A percentile compares a stretch with the other conserved stretches of the same genome.
Evolutionary conservation across 768 basidiomycete genomes (phyloP).

Genomic region (Pleurotus platypus): DNA sequence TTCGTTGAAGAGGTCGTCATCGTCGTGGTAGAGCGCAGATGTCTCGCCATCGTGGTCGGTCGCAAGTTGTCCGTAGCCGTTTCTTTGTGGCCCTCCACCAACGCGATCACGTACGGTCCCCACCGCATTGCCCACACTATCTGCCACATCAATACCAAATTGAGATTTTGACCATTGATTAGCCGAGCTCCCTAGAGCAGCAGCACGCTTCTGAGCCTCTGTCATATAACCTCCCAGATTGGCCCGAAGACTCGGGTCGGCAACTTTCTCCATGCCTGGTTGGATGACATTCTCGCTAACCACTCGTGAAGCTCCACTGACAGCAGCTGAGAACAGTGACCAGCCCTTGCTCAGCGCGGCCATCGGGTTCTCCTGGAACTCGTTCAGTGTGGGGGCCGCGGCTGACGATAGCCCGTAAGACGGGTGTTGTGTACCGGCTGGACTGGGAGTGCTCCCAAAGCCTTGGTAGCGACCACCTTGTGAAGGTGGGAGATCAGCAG

Average conservation of each 20-base stretch:
- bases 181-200: slow-evolving; percentile 55
- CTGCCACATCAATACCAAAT: slow-evolving; percentile 84
- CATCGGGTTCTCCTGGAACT: slow-evolving; percentile 84
- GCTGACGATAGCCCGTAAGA: slow-evolving; percentile 74
- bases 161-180: slow-evolving; percentile 77
- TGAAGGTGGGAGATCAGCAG: slow-evolving; percentile 80
- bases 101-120: slow-evolving; percentile 58
- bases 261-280: slow-evolving; percentile 78
- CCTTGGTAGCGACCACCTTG: slow-evolving; percentile 94
- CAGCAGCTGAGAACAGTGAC: slow-evolving; percentile 89
- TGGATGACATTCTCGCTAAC: slow-evolving; percentile 89
- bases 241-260: slow-evolving; percentile 77
- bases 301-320: slow-evolving; percentile 72
- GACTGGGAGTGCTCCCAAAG: slow-evolving; percentile 81
- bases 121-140: slow-evolving; percentile 68
- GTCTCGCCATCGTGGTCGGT: slow-evolving; percentile 48
- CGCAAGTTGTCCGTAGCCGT: slow-evolving; percentile 47
- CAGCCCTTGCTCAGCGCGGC: slow-evolving; percentile 90
- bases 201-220: slow-evolving; percentile 65
- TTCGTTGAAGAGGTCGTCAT: slow-evolving; percentile 63
- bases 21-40: slow-evolving; percentile 61
- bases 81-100: slow-evolving; percentile 49
- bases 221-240: slow-evolving; percentile 70
- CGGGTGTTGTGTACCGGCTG: slow-evolving; percentile 51
- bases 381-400: slow-evolving; percentile 71